Base-by-base conservation (phyloP, 2,329 filamentous ascomycete species). In the Colletotrichum tropicicola region DNA sequence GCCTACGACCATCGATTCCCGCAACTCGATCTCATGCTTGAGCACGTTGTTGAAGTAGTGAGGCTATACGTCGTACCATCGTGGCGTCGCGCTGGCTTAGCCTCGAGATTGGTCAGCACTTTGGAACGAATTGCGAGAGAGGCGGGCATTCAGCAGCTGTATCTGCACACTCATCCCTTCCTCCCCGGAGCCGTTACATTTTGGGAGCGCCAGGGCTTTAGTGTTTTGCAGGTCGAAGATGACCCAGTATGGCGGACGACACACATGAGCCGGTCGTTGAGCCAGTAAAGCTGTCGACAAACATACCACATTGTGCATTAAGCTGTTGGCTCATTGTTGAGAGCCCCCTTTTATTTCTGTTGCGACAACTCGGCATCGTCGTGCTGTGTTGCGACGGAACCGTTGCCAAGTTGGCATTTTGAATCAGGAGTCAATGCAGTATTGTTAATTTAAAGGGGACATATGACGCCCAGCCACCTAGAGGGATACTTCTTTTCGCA, bases 141-240 rank as follows among this genome's bases (percentile, higher is more conserved):
- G 1, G 57, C 59, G 7, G 67, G 67, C 8, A 66, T 74, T 15
- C 21, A 68, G 13, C 49, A 57, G 6, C 60, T 74, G 2, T 74
- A 74, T 52, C 61, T 74, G 1, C 73, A 74, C 21, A 74, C 73
- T 0, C 73, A 74, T 19, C 72, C 73, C 0, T 74, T 74, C 13
- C 21, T 74, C 3, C 70, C 68, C 0, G 67, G 72, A 2, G 73
- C 73, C 1, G 64, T 72, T 2, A 35, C 23, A 0, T 74, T 74
- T 10, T 74, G 73, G 73, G 59, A 74, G 28, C 49, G 60, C 1
- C 69, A 73, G 15, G 69, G 70, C 0, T 74, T 74, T 37, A 49
- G 43, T 1, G 8, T 70, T 0, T 48, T 72, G 6, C 6, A 56
- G 0, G 59, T 70, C 2, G 73, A 74, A 2, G 59, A 74, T 2